Percentiles rank a stretch among this genome's conserved stretches.
Evolutionary conservation across 768 basidiomycete genomes (phyloP).

Genomic region (Trametopsis cervina): DNA sequence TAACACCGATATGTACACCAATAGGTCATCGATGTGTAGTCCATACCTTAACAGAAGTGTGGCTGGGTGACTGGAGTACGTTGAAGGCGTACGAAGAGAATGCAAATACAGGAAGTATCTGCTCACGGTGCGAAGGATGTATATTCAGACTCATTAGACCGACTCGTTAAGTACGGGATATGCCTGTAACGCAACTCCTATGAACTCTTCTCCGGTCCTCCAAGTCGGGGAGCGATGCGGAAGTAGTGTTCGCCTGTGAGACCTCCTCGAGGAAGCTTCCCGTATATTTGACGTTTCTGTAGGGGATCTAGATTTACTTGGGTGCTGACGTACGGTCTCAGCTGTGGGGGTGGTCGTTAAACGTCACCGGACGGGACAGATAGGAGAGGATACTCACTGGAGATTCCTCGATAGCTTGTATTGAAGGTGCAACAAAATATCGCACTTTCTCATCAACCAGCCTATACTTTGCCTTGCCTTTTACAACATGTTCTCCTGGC

Average conservation of each 20-base stretch:
- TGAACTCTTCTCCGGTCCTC: too few relatives aligned
- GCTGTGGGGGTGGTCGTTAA: slow-evolving; percentile 28
- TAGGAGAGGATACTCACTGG: slow-evolving; percentile 35
- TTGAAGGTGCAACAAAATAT: slow-evolving; percentile 74
- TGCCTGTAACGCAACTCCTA: too few relatives aligned
- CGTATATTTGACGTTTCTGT: slow-evolving; percentile 25
- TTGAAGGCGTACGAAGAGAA: too few relatives aligned
- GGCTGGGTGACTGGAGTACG: too few relatives aligned
- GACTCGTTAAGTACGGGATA: too few relatives aligned
- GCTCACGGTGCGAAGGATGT: too few relatives aligned
- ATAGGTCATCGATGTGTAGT: too few relatives aligned
- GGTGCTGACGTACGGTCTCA: slow-evolving; percentile 63
- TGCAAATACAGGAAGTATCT: too few relatives aligned
- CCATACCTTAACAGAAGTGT: too few relatives aligned
- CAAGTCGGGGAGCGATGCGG: not conserved
- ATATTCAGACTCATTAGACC: too few relatives aligned
- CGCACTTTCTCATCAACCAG: slow-evolving; percentile 79
- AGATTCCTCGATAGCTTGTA: slow-evolving; percentile 53
- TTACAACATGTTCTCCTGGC: slow-evolving; percentile 76
- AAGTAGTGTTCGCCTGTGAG: slow-evolving; percentile 16
- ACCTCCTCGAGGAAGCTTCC: slow-evolving; percentile 28
- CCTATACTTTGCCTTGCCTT: slow-evolving; percentile 74
- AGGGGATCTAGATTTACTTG: slow-evolving; percentile 29
- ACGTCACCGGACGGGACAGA: slow-evolving; percentile 1
- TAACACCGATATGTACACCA: too few relatives aligned